Evolutionary conservation across 805 yeast genomes (phyloP).

Genomic region (Nakazawaea wyomingensis): DNA sequence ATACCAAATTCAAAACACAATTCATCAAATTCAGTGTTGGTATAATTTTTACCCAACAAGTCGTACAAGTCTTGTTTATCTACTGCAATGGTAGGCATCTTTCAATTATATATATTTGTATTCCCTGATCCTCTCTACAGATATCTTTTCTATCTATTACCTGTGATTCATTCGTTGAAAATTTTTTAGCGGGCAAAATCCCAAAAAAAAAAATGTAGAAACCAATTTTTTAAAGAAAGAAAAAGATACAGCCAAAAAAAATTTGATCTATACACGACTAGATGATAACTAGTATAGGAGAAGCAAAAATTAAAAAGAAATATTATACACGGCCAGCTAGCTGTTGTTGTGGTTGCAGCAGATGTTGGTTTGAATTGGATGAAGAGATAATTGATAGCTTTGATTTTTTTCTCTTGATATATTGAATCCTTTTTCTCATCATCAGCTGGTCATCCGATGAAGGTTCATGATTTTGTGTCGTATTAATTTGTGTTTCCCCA

Average conservation of each 20-base stretch:
- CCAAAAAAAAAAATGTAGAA: too few relatives aligned
- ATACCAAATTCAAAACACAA: constrained; percentile 96
- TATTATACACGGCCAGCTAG: constrained; percentile 1
- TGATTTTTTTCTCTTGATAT: constrained; percentile 4
- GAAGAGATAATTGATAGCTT: background rate
- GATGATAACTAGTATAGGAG: background rate
- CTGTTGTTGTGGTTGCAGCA: constrained; percentile 3
- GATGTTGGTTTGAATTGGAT: background rate
- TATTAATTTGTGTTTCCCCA: constrained; percentile 10
- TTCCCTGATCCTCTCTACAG: background rate
- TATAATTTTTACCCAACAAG: constrained; percentile 60
- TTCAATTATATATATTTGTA: constrained; percentile 8
- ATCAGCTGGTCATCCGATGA: background rate
- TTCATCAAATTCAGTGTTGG: constrained; percentile 93
- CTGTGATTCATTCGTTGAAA: background rate
- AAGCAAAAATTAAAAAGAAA: too few relatives aligned
- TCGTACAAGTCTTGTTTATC: constrained; percentile 90
- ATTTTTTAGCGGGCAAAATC: constrained; percentile 1
- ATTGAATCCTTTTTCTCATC: constrained; percentile 4
- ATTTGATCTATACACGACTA: constrained; percentile 1
- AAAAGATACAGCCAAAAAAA: background rate
- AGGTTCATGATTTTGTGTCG: background rate
- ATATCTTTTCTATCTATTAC: background rate
- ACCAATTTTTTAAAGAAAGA: too few relatives aligned
- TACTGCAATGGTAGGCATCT: constrained; percentile 95